phyloP scores from a whole-genome alignment of 129 eudicot genomes.

The Lonicera japonica region DNA sequence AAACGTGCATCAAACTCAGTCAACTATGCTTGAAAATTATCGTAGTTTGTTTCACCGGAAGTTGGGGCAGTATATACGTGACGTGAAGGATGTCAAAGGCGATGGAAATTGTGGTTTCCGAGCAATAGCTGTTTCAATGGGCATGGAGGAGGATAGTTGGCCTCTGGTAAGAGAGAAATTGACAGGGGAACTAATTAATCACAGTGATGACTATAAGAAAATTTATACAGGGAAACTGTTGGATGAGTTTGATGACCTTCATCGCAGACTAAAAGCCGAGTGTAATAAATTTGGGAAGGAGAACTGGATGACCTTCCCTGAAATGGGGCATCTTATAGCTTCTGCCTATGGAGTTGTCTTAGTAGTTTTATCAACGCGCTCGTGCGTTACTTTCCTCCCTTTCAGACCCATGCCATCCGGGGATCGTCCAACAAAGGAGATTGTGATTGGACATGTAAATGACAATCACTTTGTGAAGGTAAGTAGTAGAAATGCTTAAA shows the following conservation, averaged over 20 bases:
- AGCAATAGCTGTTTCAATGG: neutral
- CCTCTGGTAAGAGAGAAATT: neutral
- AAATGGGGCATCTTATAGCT: neutral
- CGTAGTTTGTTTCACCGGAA: neutral
- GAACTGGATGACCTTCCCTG: neutral
- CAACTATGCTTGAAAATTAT: neutral
- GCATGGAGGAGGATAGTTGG: neutral
- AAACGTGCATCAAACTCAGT: neutral
- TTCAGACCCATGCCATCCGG: too few relatives aligned
- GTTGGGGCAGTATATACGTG: neutral
- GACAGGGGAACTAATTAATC: neutral
- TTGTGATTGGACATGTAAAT: too few relatives aligned
- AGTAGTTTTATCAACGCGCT: too few relatives aligned
- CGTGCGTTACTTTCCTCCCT: too few relatives aligned
- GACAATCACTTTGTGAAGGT: neutral
- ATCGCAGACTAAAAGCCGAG: too few relatives aligned
- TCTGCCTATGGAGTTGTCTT: neutral
- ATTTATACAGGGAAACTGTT: too few relatives aligned
- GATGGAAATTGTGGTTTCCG: conserved; percentile 2
- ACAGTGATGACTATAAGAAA: neutral
- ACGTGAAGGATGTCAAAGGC: neutral
- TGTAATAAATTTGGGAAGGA: neutral
- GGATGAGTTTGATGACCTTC: too few relatives aligned
- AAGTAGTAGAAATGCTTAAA: too few relatives aligned
- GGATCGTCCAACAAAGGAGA: too few relatives aligned